Evolutionary conservation across 768 basidiomycete genomes (phyloP).

Genomic region (Boletus subcaerulescens): DNA sequence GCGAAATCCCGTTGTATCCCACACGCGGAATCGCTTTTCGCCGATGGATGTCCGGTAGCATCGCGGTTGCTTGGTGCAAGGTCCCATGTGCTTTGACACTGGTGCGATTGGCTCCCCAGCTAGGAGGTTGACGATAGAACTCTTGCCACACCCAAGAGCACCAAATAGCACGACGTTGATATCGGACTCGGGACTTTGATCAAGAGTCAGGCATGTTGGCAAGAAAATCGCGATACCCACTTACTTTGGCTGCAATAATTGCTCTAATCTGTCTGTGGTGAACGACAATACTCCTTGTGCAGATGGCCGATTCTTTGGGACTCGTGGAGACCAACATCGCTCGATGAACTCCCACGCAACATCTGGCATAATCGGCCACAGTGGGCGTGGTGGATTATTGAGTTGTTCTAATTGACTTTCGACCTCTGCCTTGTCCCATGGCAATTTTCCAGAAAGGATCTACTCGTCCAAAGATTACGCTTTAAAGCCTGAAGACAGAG

Average conservation of each 20-base stretch:
- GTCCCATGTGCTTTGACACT: constrained; percentile 20
- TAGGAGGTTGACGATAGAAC: constrained; percentile 20
- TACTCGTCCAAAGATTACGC: neutral
- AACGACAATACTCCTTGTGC: neutral
- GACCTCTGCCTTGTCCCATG: neutral
- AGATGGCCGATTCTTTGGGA: neutral
- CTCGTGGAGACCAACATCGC: constrained; percentile 2
- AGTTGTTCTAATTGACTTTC: neutral
- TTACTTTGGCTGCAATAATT: neutral
- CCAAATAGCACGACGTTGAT: constrained; percentile 18
- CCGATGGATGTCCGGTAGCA: neutral
- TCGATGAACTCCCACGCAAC: neutral
- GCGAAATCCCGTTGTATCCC: constrained; percentile 27
- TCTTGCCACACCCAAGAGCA: constrained; percentile 16
- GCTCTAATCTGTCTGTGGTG: neutral
- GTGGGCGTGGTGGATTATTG: neutral
- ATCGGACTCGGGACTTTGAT: neutral
- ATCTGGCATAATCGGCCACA: constrained; percentile 1
- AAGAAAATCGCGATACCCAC: neutral
- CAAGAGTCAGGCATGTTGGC: neutral
- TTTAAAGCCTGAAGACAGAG: neutral
- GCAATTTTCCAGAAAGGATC: neutral
- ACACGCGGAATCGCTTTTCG: constrained; percentile 13
- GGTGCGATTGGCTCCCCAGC: constrained; percentile 17
- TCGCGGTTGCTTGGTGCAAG: constrained; percentile 30